These are phyloP conservation scores for Kodamaea arcana DNA, from an alignment of 1,139 yeast species.

Conservation along the genomic window DNA sequence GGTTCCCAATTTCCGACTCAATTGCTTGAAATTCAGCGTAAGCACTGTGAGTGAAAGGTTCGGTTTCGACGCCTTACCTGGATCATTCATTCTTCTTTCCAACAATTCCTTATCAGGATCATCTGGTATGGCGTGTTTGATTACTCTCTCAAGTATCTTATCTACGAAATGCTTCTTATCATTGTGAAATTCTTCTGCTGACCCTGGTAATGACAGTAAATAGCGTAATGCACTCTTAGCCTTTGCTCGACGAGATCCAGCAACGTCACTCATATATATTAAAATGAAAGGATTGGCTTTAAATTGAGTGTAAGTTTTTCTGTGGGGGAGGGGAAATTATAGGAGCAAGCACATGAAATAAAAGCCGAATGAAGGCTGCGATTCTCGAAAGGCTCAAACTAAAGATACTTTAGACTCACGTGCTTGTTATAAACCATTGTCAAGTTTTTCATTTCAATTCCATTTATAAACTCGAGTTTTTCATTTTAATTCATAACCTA, in stretches of 20 bases:
- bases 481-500: not conserved
- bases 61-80: constrained; percentile 42
- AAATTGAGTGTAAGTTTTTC: not conserved
- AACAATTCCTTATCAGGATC: constrained; percentile 46
- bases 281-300: too few relatives aligned
- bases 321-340: not conserved
- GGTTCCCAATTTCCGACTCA: constrained; percentile 51
- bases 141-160: constrained; percentile 48
- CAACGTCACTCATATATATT: not conserved
- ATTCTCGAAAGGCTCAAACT: too few relatives aligned
- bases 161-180: constrained; percentile 49
- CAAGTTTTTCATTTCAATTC: not conserved
- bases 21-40: constrained; percentile 46
- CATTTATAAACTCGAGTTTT: too few relatives aligned
- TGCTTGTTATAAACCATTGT: too few relatives aligned
- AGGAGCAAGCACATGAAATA: not conserved
- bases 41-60: constrained; percentile 48
- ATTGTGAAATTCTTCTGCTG: constrained; percentile 21
- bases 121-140: constrained; percentile 45
- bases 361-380: not conserved
- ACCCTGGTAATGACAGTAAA: constrained; percentile 19
- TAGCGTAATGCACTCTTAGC: constrained; percentile 1
- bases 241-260: constrained; percentile 1
- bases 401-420: too few relatives aligned
- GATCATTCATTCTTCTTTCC: constrained; percentile 41